phyloP scores from a whole-genome alignment of 441 rosid genomes.

The Syzygium malaccense region DNA sequence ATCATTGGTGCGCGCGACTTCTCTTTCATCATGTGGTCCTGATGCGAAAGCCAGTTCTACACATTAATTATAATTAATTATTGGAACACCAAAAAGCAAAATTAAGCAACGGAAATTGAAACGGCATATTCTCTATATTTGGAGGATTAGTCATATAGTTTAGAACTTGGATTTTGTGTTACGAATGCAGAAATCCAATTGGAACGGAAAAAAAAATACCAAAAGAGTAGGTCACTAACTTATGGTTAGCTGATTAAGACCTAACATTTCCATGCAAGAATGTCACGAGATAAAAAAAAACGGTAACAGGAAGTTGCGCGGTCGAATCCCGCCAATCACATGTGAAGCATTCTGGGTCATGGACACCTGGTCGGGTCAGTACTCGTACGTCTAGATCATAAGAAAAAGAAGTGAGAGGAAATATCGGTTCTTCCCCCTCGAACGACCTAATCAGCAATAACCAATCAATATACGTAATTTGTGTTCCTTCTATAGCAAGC shows the following conservation, averaged over 20 bases:
- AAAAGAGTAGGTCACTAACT: not conserved
- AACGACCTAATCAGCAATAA: not conserved
- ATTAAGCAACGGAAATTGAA: not conserved
- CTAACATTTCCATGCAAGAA: not conserved
- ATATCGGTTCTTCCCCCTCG: not conserved
- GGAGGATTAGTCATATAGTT: not conserved
- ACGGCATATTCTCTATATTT: not conserved
- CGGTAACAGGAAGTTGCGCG: not conserved
- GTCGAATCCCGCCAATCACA: rapidly evolving
- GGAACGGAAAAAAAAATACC: not conserved
- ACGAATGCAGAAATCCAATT: not conserved
- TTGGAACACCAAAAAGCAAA: not conserved
- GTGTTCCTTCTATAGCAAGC: too few species aligned
- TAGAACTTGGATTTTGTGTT: not conserved
- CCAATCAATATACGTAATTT: not conserved
- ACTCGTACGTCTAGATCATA: not conserved
- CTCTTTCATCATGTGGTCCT: too few species aligned
- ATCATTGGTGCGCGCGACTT: too few species aligned
- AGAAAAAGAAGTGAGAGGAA: not conserved
- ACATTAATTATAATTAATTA: not conserved
- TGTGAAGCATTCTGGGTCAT: not conserved
- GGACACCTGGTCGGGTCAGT: rapidly evolving
- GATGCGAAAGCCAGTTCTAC: too few species aligned
- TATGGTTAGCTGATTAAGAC: not conserved
- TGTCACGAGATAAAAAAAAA: not conserved